A percentile compares a stretch with the other conserved stretches of the same genome.
Conservation (phyloP, 2,329 filamentous ascomycete species). For the Claviceps sp. region DNA sequence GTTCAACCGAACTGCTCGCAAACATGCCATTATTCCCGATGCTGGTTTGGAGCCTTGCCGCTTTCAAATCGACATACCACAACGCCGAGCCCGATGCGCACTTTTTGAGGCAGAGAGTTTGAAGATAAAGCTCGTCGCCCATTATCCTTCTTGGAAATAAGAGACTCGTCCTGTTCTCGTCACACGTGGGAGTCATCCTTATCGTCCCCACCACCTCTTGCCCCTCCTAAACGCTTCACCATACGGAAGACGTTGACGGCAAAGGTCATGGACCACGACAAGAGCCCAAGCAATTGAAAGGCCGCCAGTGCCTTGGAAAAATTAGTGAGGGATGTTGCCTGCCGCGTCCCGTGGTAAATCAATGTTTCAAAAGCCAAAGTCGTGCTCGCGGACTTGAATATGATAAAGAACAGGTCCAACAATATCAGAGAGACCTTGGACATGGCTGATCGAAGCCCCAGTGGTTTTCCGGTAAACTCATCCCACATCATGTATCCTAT, state of each 20-base stretch:
- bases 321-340: constrained; percentile 31
- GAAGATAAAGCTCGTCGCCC: not conserved
- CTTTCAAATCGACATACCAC: not conserved
- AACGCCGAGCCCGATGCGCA: not conserved
- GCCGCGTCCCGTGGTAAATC: constrained; percentile 37
- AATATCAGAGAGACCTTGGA: constrained; percentile 84
- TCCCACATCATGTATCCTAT: constrained; percentile 90
- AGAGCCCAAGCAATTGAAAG: constrained; percentile 66
- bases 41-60: not conserved
- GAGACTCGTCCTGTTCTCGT: not conserved
- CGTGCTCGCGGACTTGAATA: constrained; percentile 90
- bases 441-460: constrained; percentile 70
- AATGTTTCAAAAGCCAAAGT: constrained; percentile 79
- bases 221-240: constrained; percentile 46
- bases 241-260: constrained; percentile 68
- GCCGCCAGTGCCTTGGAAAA: constrained; percentile 56
- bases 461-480: constrained; percentile 86
- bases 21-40: not conserved
- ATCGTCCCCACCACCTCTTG: constrained; percentile 24
- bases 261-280: constrained; percentile 87
- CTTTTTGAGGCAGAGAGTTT: not conserved
- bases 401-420: constrained; percentile 89
- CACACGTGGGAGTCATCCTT: constrained; percentile 2
- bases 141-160: not conserved
- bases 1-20: not conserved